These are phyloP conservation scores for Aspergillus saccharolyticus DNA, from an alignment of 495 filamentous ascomycete species.

Conservation along the genomic window DNA sequence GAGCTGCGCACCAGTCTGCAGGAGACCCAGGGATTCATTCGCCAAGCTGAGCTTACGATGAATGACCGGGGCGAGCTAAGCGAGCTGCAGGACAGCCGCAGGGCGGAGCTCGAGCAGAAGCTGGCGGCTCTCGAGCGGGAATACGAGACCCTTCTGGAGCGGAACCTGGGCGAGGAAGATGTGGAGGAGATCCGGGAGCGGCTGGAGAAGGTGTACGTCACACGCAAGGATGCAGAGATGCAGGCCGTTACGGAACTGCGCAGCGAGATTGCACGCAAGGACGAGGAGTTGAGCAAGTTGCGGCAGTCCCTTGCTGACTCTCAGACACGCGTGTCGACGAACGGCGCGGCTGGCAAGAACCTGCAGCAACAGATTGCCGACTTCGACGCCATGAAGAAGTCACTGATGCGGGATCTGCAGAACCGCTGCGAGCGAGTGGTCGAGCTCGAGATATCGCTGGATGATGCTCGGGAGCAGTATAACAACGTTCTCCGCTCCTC, in stretches of 20 bases:
- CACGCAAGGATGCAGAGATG: conserved; percentile 64
- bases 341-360: conserved; percentile 81
- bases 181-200: conserved; percentile 76
- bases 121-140: conserved; percentile 68
- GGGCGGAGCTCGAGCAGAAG: conserved; percentile 68
- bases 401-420: conserved; percentile 94
- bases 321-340: conserved; percentile 59
- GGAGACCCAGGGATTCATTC: conserved; percentile 86
- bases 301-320: conserved; percentile 67
- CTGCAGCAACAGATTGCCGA: conserved; percentile 95
- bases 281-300: conserved; percentile 71
- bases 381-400: conserved; percentile 99
- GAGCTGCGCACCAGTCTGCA: conserved; percentile 71
- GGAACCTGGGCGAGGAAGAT: conserved; percentile 73
- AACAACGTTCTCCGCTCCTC: conserved; percentile 93
- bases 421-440: conserved; percentile 97
- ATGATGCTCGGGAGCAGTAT: conserved; percentile 96
- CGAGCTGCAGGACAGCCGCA: conserved; percentile 58
- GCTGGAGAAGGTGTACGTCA: conserved; percentile 68
- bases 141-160: conserved; percentile 74
- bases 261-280: conserved; percentile 63
- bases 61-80: conserved; percentile 59
- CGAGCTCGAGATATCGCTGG: conserved; percentile 92
- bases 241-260: conserved; percentile 68
- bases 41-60: conserved; percentile 83